These are phyloP conservation scores for Phytophthora litchii DNA, from an alignment of 352 stramenopile genomes.

Conservation along the genomic window DNA sequence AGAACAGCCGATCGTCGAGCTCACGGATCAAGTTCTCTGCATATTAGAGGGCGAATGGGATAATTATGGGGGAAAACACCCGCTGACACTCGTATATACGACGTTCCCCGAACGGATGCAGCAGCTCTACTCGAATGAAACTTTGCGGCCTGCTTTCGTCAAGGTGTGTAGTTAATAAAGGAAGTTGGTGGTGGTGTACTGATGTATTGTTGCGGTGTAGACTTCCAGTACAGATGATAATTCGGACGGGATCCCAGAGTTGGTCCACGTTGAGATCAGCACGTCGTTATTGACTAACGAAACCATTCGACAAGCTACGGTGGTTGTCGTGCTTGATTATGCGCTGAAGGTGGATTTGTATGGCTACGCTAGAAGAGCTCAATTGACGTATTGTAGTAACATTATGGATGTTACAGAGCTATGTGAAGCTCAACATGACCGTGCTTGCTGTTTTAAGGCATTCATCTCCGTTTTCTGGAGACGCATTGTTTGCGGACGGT, in stretches of 20 bases:
- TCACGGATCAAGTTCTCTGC: conserved; percentile 69
- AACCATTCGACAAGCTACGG: conserved; percentile 48
- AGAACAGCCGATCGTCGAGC: conserved; percentile 62
- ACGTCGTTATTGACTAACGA: conserved; percentile 55
- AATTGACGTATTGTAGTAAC: conserved; percentile 3
- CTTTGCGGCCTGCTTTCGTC: conserved; percentile 42
- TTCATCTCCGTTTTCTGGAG: conserved; percentile 42
- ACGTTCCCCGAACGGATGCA: conserved; percentile 50
- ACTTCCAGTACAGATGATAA: conserved; percentile 57
- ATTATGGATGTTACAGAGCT: conserved; percentile 22
- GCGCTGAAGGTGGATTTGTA: conserved; percentile 43
- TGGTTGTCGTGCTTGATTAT: conserved; percentile 68
- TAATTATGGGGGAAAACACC: conserved; percentile 1
- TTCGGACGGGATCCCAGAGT: conserved; percentile 54
- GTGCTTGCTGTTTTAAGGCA: conserved; percentile 47
- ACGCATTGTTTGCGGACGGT: conserved; percentile 54
- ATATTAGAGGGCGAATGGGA: conserved; percentile 57
- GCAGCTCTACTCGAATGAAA: conserved; percentile 45
- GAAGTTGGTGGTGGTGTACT: background rate
- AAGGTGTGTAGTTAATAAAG: conserved; percentile 29
- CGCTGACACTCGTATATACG: conserved; percentile 50
- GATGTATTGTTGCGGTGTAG: conserved; percentile 19
- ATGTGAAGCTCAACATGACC: conserved; percentile 73
- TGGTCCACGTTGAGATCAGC: conserved; percentile 55
- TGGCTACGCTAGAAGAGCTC: background rate